Percentiles rank a stretch among this genome's conserved stretches.
These are phyloP conservation scores for Striga hermonthica DNA, from an alignment of 305 asterid species.

Conservation along the genomic window DNA sequence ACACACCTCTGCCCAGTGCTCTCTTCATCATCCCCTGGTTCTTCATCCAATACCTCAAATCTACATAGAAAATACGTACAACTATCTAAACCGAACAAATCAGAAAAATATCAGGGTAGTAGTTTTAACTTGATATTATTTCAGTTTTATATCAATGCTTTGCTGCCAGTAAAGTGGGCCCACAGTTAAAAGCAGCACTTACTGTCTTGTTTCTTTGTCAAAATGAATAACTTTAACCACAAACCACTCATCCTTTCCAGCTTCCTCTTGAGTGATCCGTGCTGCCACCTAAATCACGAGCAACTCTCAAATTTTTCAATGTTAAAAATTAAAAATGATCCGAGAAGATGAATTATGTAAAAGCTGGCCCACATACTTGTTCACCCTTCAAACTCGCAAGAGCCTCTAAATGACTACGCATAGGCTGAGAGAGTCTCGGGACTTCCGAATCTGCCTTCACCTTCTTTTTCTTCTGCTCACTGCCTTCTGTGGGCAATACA, in stretches of 20 bases:
- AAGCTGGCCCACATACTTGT: conserved; percentile 54
- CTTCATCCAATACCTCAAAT: conserved; percentile 94
- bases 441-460: conserved; percentile 74
- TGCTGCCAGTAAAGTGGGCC: neutral
- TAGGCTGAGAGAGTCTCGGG: conserved; percentile 56
- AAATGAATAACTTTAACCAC: conserved; percentile 91
- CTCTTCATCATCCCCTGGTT: conserved; percentile 98
- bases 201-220: conserved; percentile 93
- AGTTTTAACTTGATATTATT: conserved; percentile 3
- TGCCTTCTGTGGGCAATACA: conserved; percentile 59
- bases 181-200: conserved; percentile 34
- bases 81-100: conserved; percentile 10
- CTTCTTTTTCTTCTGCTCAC: conserved; percentile 83
- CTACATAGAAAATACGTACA: conserved; percentile 37
- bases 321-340: conserved; percentile 9
- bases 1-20: conserved; percentile 79
- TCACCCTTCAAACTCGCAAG: conserved; percentile 91
- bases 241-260: conserved; percentile 92
- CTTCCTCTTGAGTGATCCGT: conserved; percentile 79
- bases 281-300: conserved; percentile 74
- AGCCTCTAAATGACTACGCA: conserved; percentile 71
- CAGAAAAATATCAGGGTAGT: neutral
- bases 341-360: conserved; percentile 23
- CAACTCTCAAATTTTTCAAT: too few relatives aligned
- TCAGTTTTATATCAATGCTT: conserved; percentile 20